Conservation (phyloP, 352 stramenopile species). For the Globisporangium cylindrosporum region DNA sequence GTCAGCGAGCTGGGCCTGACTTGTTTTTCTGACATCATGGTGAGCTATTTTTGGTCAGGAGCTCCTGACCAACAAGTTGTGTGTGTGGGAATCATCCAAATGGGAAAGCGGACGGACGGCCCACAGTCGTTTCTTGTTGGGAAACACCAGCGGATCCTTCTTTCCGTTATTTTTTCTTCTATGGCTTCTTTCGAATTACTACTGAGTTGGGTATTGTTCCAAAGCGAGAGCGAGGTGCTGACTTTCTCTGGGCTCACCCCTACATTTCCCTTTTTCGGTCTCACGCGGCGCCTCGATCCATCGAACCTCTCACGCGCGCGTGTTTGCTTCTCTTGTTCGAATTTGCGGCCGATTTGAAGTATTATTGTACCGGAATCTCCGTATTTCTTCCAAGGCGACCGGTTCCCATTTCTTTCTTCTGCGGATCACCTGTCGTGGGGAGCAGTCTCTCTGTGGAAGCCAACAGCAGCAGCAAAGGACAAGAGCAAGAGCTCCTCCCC, state of each 20-base stretch:
- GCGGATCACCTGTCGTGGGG: background rate
- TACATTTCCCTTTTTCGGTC: background rate
- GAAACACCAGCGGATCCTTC: background rate
- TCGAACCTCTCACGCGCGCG: background rate
- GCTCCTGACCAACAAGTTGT: too few species aligned
- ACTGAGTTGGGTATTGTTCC: background rate
- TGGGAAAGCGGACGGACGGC: background rate
- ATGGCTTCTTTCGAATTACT: background rate
- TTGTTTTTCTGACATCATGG: too few species aligned
- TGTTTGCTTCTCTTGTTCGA: conserved; percentile 13
- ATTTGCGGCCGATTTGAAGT: conserved; percentile 3
- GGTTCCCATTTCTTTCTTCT: conserved; percentile 9
- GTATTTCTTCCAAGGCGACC: background rate
- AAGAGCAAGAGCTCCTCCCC: background rate
- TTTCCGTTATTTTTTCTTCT: background rate
- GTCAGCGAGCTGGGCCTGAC: too few species aligned
- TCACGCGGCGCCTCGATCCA: background rate
- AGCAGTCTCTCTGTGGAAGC: background rate
- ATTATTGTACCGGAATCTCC: background rate
- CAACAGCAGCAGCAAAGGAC: background rate
- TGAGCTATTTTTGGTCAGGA: too few species aligned
- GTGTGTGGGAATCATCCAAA: background rate
- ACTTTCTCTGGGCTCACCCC: conserved; percentile 2
- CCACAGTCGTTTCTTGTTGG: background rate
- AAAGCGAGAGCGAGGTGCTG: background rate